Evolutionary conservation across 2,329 filamentous ascomycete genomes (phyloP), one percentile per base, ranked within the genome.

Genomic region (Aureobasidium sp.): DNA sequence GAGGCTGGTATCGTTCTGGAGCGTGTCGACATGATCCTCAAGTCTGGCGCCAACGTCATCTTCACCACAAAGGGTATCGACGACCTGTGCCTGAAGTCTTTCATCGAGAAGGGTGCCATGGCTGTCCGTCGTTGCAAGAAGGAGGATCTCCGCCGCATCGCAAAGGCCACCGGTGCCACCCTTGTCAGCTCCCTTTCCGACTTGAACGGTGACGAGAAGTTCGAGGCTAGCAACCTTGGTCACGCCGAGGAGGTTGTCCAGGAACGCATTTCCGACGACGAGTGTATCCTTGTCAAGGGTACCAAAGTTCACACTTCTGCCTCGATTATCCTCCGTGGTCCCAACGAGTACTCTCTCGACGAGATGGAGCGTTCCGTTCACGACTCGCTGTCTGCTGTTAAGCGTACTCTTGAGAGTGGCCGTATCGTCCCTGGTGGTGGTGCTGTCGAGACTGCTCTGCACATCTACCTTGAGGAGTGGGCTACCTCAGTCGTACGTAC

Each of bases 361-460:
- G 94, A 99, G 82, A 99, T 97, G 93, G 94, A 99, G 82, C 89
- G 94, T 67, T 97, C 94, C 1, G 87, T 99, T 20, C 94, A 99
- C 79, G 94, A 99, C 77, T 96, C 93, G 15, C 83, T 99, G 51
- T 97, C 90, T 68, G 94, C 94, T 51, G 92, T 99, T 67, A 99
- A 99, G 86, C 87, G 94, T 69, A 97, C 94, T 3, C 82, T 99
- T 8, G 94, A 99, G 80, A 96, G 91, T 72, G 94, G 94, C 71
- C 92, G 90, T 77, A 95, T 99, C 67, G 94, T 99, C 43, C 94
- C 94, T 17, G 94, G 94, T 67, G 94, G 94, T 67, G 94, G 93
- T 73, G 94, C 94, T 47, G 93, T 97, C 26, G 94, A 99, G 81
- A 97, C 94, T n/a, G 94, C 94, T 53, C 84, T 99, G 67, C 94